A percentile compares a stretch with the other conserved stretches of the same genome.
Evolutionary conservation across 2,329 filamentous ascomycete genomes (phyloP).

Genomic region (Fusarium acutatum): DNA sequence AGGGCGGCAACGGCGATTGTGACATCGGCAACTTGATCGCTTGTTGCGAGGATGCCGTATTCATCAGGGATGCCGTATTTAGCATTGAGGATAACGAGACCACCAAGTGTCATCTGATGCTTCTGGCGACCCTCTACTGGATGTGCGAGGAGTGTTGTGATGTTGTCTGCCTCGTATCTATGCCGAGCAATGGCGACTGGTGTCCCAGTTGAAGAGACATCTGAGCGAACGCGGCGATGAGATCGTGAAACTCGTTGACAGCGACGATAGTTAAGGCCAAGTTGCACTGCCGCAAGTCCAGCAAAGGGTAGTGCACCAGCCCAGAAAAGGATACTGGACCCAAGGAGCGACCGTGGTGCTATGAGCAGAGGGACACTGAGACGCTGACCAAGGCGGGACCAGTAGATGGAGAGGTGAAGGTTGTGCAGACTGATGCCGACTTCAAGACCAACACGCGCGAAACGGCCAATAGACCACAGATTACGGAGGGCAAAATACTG

Average conservation of each 20-base stretch:
- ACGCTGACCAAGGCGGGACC: constrained; percentile 56
- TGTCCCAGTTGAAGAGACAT: constrained; percentile 12
- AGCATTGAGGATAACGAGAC: constrained; percentile 59
- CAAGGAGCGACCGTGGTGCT: constrained; percentile 42
- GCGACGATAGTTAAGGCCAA: constrained; percentile 36
- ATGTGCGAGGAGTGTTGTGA: constrained; percentile 53
- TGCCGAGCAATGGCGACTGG: constrained; percentile 45
- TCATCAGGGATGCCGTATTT: constrained; percentile 55
- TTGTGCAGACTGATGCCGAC: constrained; percentile 52
- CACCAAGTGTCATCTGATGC: constrained; percentile 46
- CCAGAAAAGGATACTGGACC: constrained; percentile 49
- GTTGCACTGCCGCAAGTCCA: constrained; percentile 50
- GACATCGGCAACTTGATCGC: constrained; percentile 59
- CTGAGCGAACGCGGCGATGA: constrained; percentile 5
- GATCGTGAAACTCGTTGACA: constrained; percentile 4
- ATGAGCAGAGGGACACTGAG: constrained; percentile 55
- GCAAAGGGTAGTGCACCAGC: constrained; percentile 51
- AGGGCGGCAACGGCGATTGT: constrained; percentile 58
- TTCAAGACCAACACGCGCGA: constrained; percentile 56
- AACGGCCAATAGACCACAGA: constrained; percentile 52
- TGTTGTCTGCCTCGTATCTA: constrained; percentile 56
- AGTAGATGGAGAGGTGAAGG: constrained; percentile 57
- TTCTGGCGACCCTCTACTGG: constrained; percentile 52
- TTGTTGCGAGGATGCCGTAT: constrained; percentile 41
- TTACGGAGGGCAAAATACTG: constrained; percentile 55